Evolutionary conservation across 495 filamentous ascomycete genomes (phyloP), one percentile per base, ranked within the genome.

Genomic region (Trichoderma orchidacearum): DNA sequence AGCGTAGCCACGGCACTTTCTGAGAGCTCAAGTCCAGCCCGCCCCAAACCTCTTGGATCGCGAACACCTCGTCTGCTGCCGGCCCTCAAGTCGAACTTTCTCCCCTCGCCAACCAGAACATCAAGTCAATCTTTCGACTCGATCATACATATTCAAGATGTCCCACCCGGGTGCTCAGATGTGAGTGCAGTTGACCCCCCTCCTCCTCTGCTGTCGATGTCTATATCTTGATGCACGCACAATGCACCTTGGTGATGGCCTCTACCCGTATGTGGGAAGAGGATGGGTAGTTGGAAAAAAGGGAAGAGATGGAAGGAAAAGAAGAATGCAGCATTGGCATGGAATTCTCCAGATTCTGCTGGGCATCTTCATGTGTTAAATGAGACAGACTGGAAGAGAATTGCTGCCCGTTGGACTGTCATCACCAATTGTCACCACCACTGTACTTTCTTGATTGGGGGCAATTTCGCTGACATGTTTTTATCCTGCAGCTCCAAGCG

Each of bases 401-500:
- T 48, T 48, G 21, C 21, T 23, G 41, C n/a, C 32, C n/a, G 5
- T 3, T 35, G 12, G 32, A 35, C n/a, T n/a, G n/a, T n/a, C n/a
- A n/a, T n/a, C 9, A 48, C 11, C 3, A 11, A 48, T 13, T 48
- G 41, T 48, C 41, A 48, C n/a, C 21, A 25, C 5, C 36, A 45
- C 36, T 23, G 27, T 12, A 48, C 41, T 23, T 25, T 13, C 41
- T 25, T 5, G 1, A 48, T 17, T 8, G 27, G 8, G n/a, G 9
- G 1, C n/a, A 41, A 2, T 3, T 18, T 13, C 21, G 21, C 41
- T 48, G 15, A 48, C 41, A 13, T 25, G 3, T 9, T 0, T 27
- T 8, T 48, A 2, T 5, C n/a, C 7, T n/a, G n/a, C 63, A 88
- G 85, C 75, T 96, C 92, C 70, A 98, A 98, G 87, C 85, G 90